A percentile compares a stretch with the other conserved stretches of the same genome.
Evolutionary conservation across 768 basidiomycete genomes (phyloP).

Genomic region (Xerocomus brunneocitrinus): DNA sequence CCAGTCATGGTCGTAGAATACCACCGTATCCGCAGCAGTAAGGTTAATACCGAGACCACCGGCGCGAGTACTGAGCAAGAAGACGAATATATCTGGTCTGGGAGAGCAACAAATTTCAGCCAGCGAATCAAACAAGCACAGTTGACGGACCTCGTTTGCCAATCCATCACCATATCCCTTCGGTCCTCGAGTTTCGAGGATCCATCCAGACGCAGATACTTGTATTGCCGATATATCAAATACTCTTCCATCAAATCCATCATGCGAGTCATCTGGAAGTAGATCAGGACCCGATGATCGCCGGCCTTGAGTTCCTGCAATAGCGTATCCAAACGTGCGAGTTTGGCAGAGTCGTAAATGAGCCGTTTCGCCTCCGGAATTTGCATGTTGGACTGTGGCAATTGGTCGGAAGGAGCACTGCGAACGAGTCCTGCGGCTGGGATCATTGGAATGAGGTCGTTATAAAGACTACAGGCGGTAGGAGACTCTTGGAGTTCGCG

Average conservation of each 20-base stretch:
- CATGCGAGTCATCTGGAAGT: constrained; percentile 99
- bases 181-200: constrained; percentile 93
- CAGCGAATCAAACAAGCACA: not conserved
- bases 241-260: constrained; percentile 99
- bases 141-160: constrained; percentile 83
- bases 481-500: constrained; percentile 58
- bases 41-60: constrained; percentile 97
- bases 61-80: constrained; percentile 90
- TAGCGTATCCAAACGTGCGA: constrained; percentile 84
- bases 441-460: constrained; percentile 52
- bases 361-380: constrained; percentile 94
- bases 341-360: constrained; percentile 94
- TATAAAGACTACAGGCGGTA: constrained; percentile 43
- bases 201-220: constrained; percentile 89
- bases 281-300: constrained; percentile 91
- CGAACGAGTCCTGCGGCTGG: constrained; percentile 64
- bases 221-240: constrained; percentile 93
- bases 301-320: constrained; percentile 88
- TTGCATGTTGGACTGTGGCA: constrained; percentile 80
- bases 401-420: constrained; percentile 62
- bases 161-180: constrained; percentile 98
- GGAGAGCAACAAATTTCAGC: not conserved
- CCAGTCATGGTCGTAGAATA: constrained; percentile 25
- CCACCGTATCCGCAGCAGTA: constrained; percentile 53
- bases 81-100: constrained; percentile 86